Percentiles rank a stretch among this genome's conserved stretches.
Evolutionary conservation across 352 stramenopile species (phyloP).

Genomic region (Phytophthora vignae): DNA sequence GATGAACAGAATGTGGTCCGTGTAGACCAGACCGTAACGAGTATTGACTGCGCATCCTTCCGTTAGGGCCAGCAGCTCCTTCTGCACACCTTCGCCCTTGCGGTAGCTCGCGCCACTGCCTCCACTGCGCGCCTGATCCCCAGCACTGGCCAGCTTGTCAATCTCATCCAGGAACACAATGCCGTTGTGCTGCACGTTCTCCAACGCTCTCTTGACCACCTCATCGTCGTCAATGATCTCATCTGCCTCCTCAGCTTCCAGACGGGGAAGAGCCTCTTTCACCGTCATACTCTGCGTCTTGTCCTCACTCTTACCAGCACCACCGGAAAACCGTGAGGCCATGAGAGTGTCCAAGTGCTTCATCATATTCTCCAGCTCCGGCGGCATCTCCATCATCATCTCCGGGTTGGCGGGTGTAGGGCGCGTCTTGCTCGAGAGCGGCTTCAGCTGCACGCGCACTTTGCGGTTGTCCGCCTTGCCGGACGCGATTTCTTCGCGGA

Average conservation of each 20-base stretch:
- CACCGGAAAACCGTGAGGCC: conserved; percentile 46
- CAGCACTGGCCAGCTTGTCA: conserved; percentile 96
- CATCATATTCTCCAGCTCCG: conserved; percentile 87
- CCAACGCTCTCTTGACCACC: conserved; percentile 74
- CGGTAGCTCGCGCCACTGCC: conserved; percentile 84
- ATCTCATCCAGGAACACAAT: conserved; percentile 99
- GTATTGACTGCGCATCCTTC: conserved; percentile 97
- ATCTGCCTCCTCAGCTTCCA: conserved; percentile 79
- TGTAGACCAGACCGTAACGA: conserved; percentile 96
- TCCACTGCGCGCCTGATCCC: conserved; percentile 80
- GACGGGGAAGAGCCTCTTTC: conserved; percentile 73
- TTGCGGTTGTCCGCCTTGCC: conserved; percentile 61
- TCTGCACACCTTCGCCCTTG: conserved; percentile 98
- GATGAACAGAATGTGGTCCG: conserved; percentile 99
- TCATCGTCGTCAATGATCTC: conserved; percentile 81
- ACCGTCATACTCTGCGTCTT: conserved; percentile 75
- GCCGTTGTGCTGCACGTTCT: conserved; percentile 96
- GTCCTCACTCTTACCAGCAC: conserved; percentile 24
- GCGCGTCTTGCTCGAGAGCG: conserved; percentile 44
- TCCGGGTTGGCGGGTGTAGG: conserved; percentile 37
- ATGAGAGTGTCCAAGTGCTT: conserved; percentile 75
- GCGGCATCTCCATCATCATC: conserved; percentile 89
- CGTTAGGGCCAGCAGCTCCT: conserved; percentile 98
- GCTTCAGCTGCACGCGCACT: conserved; percentile 67
- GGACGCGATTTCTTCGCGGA: conserved; percentile 69